These are phyloP conservation scores for Malus orientalis DNA, from an alignment of 306 rosid genomes.

Conservation along the genomic window DNA sequence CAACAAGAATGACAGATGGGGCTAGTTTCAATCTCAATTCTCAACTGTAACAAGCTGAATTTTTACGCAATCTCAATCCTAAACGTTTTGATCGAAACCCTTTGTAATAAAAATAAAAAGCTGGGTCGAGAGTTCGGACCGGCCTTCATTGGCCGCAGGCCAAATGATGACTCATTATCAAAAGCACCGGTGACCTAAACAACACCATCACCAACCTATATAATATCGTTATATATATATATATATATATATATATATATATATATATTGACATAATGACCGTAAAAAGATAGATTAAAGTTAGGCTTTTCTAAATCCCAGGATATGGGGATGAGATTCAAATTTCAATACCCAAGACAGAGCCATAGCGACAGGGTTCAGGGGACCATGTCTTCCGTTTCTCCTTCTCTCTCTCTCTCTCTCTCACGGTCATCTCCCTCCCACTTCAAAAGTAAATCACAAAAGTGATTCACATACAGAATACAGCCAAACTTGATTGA, in stretches of 20 bases:
- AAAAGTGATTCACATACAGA: background rate
- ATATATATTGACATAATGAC: background rate
- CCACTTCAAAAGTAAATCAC: background rate
- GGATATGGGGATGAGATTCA: background rate
- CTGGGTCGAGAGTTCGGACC: background rate
- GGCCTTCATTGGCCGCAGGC: too few species aligned
- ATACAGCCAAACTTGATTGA: slow-evolving; percentile 32
- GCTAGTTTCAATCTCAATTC: background rate
- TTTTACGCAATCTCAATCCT: too few species aligned
- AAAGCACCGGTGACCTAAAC: too few species aligned
- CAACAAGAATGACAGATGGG: too few species aligned
- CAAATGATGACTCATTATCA: too few species aligned
- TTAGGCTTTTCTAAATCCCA: background rate
- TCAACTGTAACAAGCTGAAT: too few species aligned
- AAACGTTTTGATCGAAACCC: too few species aligned
- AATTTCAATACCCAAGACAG: background rate
- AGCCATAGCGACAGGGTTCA: too few species aligned
- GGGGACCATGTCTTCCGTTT: background rate
- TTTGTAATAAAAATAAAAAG: too few species aligned
- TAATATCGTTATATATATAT: background rate
- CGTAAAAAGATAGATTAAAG: background rate
- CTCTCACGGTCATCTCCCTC: background rate
- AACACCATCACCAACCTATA: too few species aligned
- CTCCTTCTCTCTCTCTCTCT: background rate
- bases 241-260: too few species aligned